phyloP scores from a whole-genome alignment of 1,284 basidiomycete genomes.

The Malassezia sp. region DNA sequence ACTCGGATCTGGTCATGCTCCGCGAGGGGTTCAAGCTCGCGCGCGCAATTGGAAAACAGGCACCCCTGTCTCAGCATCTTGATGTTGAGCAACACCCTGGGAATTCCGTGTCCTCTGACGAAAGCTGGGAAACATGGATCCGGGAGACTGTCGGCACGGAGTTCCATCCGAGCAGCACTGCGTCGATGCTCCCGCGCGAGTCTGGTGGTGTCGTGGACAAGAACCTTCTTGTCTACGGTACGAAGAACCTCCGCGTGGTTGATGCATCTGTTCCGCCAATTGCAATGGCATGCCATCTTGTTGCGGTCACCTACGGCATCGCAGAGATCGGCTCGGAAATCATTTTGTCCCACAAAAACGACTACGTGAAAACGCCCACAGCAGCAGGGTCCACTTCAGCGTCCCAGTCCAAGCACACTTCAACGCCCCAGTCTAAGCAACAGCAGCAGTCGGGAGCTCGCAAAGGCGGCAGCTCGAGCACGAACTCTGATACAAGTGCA shows the following conservation, averaged over 20 bases:
- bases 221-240: constrained; percentile 31
- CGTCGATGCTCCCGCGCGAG: constrained; percentile 30
- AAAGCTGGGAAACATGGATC: constrained; percentile 52
- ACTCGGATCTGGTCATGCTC: constrained; percentile 53
- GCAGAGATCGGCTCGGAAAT: constrained; percentile 33
- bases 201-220: constrained; percentile 36
- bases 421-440: not conserved
- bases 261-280: constrained; percentile 40
- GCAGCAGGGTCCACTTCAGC: not conserved
- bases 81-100: constrained; percentile 21
- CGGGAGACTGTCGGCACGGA: constrained; percentile 42
- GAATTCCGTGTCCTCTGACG: constrained; percentile 44
- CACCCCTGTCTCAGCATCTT: constrained; percentile 18
- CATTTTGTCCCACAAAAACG: constrained; percentile 13
- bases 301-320: constrained; percentile 56
- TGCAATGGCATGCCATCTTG: constrained; percentile 49
- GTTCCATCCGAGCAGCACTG: constrained; percentile 51
- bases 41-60: constrained; percentile 48
- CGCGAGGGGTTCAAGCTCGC: constrained; percentile 56
- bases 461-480: not conserved
- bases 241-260: constrained; percentile 27
- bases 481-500: too few relatives aligned
- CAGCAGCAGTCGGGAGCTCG: not conserved
- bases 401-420: too few relatives aligned
- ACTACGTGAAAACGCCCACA: not conserved